A percentile compares a stretch with the other conserved stretches of the same genome.
Conservation (phyloP, 345 rosid genomes). For the Sisymbrium altissimum region DNA sequence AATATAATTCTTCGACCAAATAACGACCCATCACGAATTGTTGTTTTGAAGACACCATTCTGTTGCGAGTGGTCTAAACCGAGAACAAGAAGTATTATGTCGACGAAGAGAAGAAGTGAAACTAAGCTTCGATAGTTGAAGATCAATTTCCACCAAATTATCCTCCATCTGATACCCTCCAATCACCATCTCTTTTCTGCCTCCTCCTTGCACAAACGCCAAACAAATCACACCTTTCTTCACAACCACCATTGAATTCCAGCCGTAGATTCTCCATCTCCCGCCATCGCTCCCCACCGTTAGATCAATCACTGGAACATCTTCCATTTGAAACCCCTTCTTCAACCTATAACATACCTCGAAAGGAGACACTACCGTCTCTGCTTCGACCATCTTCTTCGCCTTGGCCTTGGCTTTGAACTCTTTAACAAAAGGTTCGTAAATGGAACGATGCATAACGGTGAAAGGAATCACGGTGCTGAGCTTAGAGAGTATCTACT, state of each 20-base stretch:
- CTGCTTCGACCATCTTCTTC: not conserved
- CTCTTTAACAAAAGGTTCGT: not conserved
- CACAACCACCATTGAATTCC: not conserved
- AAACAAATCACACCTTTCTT: not conserved
- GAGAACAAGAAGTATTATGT: conserved; percentile 13
- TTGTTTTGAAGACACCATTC: too few relatives aligned
- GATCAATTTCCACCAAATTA: not conserved
- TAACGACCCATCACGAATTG: too few relatives aligned
- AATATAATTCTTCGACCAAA: not conserved
- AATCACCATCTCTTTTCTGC: not conserved
- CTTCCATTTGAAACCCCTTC: not conserved
- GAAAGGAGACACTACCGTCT: not conserved
- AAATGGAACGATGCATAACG: not conserved
- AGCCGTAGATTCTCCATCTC: not conserved
- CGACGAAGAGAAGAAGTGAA: conserved; percentile 13
- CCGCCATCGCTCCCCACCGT: not conserved
- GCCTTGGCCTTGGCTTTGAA: not conserved
- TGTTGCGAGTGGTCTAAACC: not conserved
- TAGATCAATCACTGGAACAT: not conserved
- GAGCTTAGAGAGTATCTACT: not conserved
- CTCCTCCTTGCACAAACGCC: not conserved
- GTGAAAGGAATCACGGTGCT: not conserved
- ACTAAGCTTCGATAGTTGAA: not conserved
- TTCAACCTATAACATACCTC: not conserved
- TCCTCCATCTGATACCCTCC: conserved; percentile 8